Evolutionary conservation across 202 grass and related monocot genomes (phyloP).

Genomic region (Panicum virgatum): DNA sequence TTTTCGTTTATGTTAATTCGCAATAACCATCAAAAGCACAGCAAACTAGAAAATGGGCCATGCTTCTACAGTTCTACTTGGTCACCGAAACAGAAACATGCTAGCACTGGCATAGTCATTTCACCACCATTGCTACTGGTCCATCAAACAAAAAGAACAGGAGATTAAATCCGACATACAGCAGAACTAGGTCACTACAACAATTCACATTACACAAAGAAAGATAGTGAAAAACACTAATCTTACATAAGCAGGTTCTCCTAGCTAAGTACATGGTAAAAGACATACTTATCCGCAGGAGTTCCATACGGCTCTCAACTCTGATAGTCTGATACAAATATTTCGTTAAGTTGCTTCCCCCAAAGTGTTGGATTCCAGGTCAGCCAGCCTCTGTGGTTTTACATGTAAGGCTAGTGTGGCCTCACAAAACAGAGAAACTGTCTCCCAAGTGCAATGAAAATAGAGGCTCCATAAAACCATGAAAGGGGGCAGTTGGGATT

Average conservation of each 20-base stretch:
- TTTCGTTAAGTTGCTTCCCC: slow-evolving; percentile 15
- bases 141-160: background rate
- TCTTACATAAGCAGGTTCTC: slow-evolving; percentile 30
- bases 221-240: slow-evolving; percentile 7
- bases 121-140: background rate
- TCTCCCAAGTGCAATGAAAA: background rate
- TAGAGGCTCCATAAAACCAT: slow-evolving; percentile 8
- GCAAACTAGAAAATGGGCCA: no score
- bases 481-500: slow-evolving; percentile 12
- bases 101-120: background rate
- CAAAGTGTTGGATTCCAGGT: slow-evolving; percentile 2
- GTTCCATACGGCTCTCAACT: slow-evolving; percentile 24
- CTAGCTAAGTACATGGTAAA: slow-evolving; percentile 30
- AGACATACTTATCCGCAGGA: slow-evolving; percentile 24
- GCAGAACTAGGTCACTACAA: slow-evolving; percentile 6
- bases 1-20: background rate
- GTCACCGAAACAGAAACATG: background rate
- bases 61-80: no score
- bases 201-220: slow-evolving; percentile 37
- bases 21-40: background rate
- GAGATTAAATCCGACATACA: background rate
- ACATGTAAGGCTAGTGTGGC: slow-evolving; percentile 27
- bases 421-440: slow-evolving; percentile 29
- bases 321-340: slow-evolving; percentile 37
- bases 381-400: slow-evolving; percentile 14